A percentile compares a stretch with the other conserved stretches of the same genome.
Evolutionary conservation across 495 filamentous ascomycete species (phyloP).

Genomic region (Lasiosphaeris hirsuta): DNA sequence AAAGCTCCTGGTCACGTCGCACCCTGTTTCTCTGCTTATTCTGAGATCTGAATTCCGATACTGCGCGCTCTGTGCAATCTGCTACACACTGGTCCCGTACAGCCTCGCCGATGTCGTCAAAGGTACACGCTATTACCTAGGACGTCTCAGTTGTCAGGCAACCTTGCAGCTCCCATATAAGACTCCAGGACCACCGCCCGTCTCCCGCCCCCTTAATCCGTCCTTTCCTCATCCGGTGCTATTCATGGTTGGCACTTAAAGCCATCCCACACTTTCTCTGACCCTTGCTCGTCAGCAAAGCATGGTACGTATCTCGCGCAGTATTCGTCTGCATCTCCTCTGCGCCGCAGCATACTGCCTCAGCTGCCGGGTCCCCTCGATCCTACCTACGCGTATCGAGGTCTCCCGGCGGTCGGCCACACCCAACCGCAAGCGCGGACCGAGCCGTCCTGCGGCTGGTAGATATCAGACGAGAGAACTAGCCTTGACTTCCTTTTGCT

Average conservation of each 20-base stretch:
- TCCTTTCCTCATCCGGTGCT: conserved; percentile 1
- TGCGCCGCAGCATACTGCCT: not conserved
- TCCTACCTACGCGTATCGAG: not conserved
- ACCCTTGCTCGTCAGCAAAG: conserved; percentile 5
- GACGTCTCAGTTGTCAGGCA: conserved; percentile 2
- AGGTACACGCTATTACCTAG: too few relatives aligned
- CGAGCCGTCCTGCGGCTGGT: conserved; percentile 9
- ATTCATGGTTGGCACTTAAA: conserved; percentile 7
- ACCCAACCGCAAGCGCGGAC: conserved; percentile 15
- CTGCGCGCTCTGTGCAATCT: not conserved
- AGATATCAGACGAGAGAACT: not conserved
- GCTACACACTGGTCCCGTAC: not conserved
- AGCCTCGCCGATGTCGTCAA: conserved; percentile 11
- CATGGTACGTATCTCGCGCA: conserved; percentile 14
- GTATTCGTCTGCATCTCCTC: not conserved
- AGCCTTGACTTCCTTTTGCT: not conserved
- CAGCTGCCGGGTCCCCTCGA: not conserved
- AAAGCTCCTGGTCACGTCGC: conserved; percentile 19
- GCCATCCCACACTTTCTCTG: conserved; percentile 4
- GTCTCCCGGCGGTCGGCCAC: too few relatives aligned
- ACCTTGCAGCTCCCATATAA: conserved; percentile 11
- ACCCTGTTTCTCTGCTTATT: conserved; percentile 8
- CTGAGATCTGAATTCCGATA: conserved; percentile 4
- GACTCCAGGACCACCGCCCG: not conserved
- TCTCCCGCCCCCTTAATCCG: not conserved